phyloP scores from a whole-genome alignment of 306 rosid species.

The Prunus mongolica region DNA sequence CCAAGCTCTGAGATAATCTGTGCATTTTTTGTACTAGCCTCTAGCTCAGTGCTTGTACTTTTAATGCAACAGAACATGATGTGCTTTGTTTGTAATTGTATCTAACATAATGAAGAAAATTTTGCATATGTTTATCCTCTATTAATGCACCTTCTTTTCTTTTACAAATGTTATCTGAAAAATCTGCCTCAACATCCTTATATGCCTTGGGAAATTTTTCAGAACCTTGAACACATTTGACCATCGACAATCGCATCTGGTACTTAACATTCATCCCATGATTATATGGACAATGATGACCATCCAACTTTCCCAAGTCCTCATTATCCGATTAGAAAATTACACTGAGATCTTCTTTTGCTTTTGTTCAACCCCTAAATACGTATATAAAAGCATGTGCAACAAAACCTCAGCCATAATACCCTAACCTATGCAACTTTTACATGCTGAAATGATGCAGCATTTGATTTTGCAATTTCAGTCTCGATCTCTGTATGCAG shows the following conservation, averaged over 20 bases:
- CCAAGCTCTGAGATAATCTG: no score
- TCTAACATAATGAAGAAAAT: no score
- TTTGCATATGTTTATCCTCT: no score
- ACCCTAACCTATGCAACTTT: conserved; percentile 11
- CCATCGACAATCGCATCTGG: not conserved
- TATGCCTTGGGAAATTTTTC: not conserved
- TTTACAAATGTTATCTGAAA: no score
- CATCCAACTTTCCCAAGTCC: not conserved
- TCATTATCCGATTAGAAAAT: not conserved
- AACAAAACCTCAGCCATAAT: not conserved
- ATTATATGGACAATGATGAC: not conserved
- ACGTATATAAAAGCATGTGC: not conserved
- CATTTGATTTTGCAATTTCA: conserved; percentile 12
- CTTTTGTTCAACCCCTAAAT: not conserved
- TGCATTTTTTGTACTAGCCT: no score
- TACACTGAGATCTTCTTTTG: not conserved
- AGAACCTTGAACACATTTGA: not conserved
- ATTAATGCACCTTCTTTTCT: no score
- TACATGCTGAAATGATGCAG: conserved; percentile 14
- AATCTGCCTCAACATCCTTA: no score
- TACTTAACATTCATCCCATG: not conserved
- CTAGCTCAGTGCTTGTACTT: no score
- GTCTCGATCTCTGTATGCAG: conserved; percentile 33
- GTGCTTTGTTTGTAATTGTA: no score
- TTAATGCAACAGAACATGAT: no score